phyloP scores from a whole-genome alignment of 1,284 basidiomycete species.

The Cutaneotrichosporon mucoides region DNA sequence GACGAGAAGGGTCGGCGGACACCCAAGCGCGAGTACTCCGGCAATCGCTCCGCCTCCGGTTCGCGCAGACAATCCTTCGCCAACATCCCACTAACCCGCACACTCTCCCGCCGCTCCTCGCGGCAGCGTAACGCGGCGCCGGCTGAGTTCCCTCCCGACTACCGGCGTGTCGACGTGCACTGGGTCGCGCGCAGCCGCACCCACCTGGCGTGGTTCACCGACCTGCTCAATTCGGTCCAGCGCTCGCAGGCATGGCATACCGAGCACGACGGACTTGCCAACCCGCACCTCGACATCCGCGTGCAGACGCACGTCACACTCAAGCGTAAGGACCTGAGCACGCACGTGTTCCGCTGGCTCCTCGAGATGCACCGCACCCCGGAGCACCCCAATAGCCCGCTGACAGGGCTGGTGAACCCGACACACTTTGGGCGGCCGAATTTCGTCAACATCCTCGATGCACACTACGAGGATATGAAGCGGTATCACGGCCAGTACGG shows the following conservation, averaged over 20 bases:
- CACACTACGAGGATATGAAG: conserved; percentile 33
- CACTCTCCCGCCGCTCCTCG: not conserved
- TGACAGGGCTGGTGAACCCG: conserved; percentile 32
- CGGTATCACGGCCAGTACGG: conserved; percentile 7
- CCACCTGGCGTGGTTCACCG: conserved; percentile 30
- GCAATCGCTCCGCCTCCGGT: too few species aligned
- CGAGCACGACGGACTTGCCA: conserved; percentile 5
- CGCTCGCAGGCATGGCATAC: conserved; percentile 25
- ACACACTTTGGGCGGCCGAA: conserved; percentile 32
- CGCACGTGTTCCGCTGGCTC: conserved; percentile 32
- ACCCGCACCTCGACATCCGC: conserved; percentile 28
- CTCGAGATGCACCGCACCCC: conserved; percentile 29
- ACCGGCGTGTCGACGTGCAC: conserved; percentile 33
- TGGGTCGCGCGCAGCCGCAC: conserved; percentile 31
- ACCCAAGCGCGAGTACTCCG: too few species aligned
- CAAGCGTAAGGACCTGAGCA: conserved; percentile 23
- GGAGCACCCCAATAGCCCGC: conserved; percentile 23
- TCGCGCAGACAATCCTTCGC: too few species aligned
- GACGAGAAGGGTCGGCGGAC: too few species aligned
- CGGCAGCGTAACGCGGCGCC: conserved; percentile 8
- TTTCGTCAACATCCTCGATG: conserved; percentile 30
- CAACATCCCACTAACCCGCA: not conserved
- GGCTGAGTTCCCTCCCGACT: conserved; percentile 16
- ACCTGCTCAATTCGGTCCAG: conserved; percentile 27
- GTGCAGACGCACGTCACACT: conserved; percentile 30